Percentiles rank a stretch among this genome's conserved stretches.
These are phyloP conservation scores for Gymnopilus dilepis DNA, from an alignment of 768 basidiomycete genomes.

Conservation along the genomic window DNA sequence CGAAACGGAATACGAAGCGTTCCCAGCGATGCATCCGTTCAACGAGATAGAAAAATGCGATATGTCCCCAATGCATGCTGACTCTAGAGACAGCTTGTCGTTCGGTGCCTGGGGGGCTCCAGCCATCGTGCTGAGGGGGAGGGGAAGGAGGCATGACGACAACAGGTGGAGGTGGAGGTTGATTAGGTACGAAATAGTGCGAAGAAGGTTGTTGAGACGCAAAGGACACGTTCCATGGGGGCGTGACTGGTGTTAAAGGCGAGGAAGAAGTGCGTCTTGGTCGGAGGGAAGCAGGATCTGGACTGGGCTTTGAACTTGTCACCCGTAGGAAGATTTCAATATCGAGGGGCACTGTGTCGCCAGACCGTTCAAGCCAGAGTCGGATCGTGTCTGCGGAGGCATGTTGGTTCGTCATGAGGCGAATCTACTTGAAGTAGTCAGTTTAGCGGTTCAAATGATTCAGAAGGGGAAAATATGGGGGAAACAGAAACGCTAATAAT, in stretches of 20 bases:
- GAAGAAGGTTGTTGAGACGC: slow-evolving; percentile 35
- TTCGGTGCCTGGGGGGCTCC: slow-evolving; percentile 35
- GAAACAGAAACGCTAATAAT: slow-evolving; percentile 13
- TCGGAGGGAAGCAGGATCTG: slow-evolving; percentile 27
- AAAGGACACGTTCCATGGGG: slow-evolving; percentile 40
- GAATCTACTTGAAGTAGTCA: slow-evolving; percentile 54
- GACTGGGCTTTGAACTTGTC: slow-evolving; percentile 32
- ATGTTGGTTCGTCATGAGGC: slow-evolving; percentile 70
- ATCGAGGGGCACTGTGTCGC: slow-evolving; percentile 70
- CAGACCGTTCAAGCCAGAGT: slow-evolving; percentile 84
- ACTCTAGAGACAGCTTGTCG: slow-evolving; percentile 41
- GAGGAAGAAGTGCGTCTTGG: slow-evolving; percentile 36
- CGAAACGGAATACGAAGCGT: slow-evolving; percentile 80
- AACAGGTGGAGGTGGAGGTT: slow-evolving; percentile 32
- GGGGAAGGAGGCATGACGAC: slow-evolving; percentile 54
- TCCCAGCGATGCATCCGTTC: slow-evolving; percentile 86
- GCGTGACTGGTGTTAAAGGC: slow-evolving; percentile 32
- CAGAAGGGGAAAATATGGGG: slow-evolving; percentile 7
- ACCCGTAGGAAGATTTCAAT: slow-evolving; percentile 80
- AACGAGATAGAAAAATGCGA: slow-evolving; percentile 78
- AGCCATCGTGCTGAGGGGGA: slow-evolving; percentile 39
- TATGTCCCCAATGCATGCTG: slow-evolving; percentile 79
- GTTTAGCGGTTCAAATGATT: slow-evolving; percentile 13
- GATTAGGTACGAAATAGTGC: slow-evolving; percentile 44
- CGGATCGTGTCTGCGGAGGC: slow-evolving; percentile 80